A percentile compares a stretch with the other conserved stretches of the same genome.
Conservation (phyloP, 2,329 filamentous ascomycete genomes). For the Fusarium albidum region DNA sequence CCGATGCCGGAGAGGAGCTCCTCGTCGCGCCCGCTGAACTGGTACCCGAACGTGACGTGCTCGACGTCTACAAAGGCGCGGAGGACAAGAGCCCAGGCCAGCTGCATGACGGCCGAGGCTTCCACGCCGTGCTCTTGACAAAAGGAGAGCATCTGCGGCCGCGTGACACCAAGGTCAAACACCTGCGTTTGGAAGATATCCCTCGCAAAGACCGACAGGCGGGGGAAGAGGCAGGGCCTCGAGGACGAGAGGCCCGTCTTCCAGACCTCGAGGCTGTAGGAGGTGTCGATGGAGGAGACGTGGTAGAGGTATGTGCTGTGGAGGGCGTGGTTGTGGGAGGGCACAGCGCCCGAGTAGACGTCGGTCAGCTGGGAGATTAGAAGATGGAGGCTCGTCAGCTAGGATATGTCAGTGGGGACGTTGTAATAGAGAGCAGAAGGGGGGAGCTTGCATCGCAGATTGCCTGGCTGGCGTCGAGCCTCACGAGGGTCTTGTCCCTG, state of each 20-base stretch:
- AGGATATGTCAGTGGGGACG: neutral
- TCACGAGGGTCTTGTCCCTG: conserved; percentile 53
- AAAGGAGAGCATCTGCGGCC: conserved; percentile 54
- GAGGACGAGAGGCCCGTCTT: conserved; percentile 48
- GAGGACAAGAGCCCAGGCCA: conserved; percentile 68
- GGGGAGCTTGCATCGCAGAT: conserved; percentile 53
- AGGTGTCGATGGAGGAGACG: conserved; percentile 39
- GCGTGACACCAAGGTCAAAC: conserved; percentile 52
- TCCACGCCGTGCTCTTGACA: conserved; percentile 50
- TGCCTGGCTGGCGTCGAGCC: conserved; percentile 60
- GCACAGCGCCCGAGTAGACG: conserved; percentile 50
- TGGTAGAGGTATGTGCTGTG: conserved; percentile 40
- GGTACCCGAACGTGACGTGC: conserved; percentile 64
- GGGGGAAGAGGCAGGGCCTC: conserved; percentile 57
- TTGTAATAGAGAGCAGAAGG: fast-evolving
- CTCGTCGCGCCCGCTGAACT: conserved; percentile 54
- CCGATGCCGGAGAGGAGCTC: conserved; percentile 51
- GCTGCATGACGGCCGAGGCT: conserved; percentile 59
- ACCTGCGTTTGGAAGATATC: conserved; percentile 45
- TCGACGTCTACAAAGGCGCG: conserved; percentile 62
- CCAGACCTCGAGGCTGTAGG: conserved; percentile 56
- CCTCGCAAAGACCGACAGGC: conserved; percentile 42
- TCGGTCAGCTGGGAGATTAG: conserved; percentile 57
- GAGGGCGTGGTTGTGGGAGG: conserved; percentile 36
- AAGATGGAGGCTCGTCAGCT: conserved; percentile 51